Conservation (phyloP, 2,329 filamentous ascomycete species). For the Rasamsonia emersonii region DNA sequence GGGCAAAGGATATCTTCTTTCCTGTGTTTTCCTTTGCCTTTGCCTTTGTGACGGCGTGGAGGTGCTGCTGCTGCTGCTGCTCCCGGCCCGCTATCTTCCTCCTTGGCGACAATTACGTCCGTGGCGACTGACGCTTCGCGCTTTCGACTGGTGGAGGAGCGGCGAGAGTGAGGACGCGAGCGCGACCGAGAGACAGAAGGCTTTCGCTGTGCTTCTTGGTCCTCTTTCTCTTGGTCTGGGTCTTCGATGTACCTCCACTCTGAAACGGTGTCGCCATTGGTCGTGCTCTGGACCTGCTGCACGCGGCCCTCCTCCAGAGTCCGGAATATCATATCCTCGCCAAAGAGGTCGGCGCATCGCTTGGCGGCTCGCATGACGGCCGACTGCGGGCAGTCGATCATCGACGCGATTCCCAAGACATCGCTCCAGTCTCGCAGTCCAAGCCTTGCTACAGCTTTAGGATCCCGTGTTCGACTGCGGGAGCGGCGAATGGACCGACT, state of each 20-base stretch:
- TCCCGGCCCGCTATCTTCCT: too few relatives aligned
- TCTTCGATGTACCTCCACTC: slow-evolving; percentile 25
- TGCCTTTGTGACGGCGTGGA: slow-evolving; percentile 1
- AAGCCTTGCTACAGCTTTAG: slow-evolving; percentile 10
- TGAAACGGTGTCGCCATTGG: slow-evolving; percentile 11
- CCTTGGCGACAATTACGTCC: too few relatives aligned
- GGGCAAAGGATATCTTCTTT: slow-evolving; percentile 24
- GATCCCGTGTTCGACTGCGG: slow-evolving; percentile 6
- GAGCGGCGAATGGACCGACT: slow-evolving; percentile 12
- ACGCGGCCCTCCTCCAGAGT: slow-evolving; percentile 40
- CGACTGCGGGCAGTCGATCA: slow-evolving; percentile 59
- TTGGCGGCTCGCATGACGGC: slow-evolving; percentile 61
- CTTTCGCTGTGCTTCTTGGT: slow-evolving; percentile 6
- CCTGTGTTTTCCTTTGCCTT: slow-evolving; percentile 19
- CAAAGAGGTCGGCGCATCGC: slow-evolving; percentile 69
- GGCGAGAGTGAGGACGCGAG: too few relatives aligned
- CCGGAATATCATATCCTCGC: slow-evolving; percentile 58
- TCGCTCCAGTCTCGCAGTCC: slow-evolving; percentile 72
- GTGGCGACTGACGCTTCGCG: too few relatives aligned
- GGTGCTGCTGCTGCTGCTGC: too few relatives aligned
- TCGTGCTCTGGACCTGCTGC: slow-evolving; percentile 10
- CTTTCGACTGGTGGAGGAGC: too few relatives aligned
- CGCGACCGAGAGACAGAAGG: too few relatives aligned
- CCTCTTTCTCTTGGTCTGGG: slow-evolving; percentile 19
- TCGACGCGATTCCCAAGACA: slow-evolving; percentile 66